These are phyloP conservation scores for Saturnispora sekii DNA, from an alignment of 805 yeast genomes.

Conservation along the genomic window DNA sequence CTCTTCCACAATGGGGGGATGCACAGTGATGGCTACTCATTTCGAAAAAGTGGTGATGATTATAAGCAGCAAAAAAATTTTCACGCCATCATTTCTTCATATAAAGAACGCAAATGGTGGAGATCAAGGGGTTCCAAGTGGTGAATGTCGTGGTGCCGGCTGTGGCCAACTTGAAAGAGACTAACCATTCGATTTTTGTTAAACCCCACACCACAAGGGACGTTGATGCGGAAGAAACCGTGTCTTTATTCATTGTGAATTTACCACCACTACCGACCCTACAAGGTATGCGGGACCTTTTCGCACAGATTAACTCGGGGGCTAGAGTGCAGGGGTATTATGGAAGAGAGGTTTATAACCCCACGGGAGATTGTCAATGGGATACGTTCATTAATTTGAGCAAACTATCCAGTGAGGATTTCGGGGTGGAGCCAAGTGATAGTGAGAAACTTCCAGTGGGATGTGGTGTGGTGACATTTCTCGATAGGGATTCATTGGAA, in stretches of 20 bases:
- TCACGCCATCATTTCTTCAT: neutral
- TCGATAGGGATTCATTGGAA: slow-evolving; percentile 59
- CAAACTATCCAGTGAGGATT: slow-evolving; percentile 46
- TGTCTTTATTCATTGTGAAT: slow-evolving; percentile 68
- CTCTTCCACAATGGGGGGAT: slow-evolving; percentile 79
- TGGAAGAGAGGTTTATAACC: slow-evolving; percentile 26
- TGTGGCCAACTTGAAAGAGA: slow-evolving; percentile 11
- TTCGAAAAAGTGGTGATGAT: too few species aligned
- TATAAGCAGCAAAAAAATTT: neutral
- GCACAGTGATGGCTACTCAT: slow-evolving; percentile 36
- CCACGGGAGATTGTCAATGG: slow-evolving; percentile 21
- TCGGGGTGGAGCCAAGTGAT: slow-evolving; percentile 24
- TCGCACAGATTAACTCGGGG: slow-evolving; percentile 52
- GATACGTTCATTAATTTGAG: slow-evolving; percentile 44
- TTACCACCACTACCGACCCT: slow-evolving; percentile 56
- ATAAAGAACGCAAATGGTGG: neutral
- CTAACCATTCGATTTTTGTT: slow-evolving; percentile 48
- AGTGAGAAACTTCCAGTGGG: slow-evolving; percentile 52
- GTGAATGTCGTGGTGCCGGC: slow-evolving; percentile 38
- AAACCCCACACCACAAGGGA: slow-evolving; percentile 48
- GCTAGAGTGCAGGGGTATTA: slow-evolving; percentile 44
- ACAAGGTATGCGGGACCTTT: slow-evolving; percentile 43
- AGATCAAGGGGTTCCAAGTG: slow-evolving; percentile 49
- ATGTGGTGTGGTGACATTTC: slow-evolving; percentile 63
- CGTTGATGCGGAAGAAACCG: slow-evolving; percentile 31